These are phyloP conservation scores for Helotiales sp. DNA, from an alignment of 2,329 filamentous ascomycete genomes.

Conservation along the genomic window DNA sequence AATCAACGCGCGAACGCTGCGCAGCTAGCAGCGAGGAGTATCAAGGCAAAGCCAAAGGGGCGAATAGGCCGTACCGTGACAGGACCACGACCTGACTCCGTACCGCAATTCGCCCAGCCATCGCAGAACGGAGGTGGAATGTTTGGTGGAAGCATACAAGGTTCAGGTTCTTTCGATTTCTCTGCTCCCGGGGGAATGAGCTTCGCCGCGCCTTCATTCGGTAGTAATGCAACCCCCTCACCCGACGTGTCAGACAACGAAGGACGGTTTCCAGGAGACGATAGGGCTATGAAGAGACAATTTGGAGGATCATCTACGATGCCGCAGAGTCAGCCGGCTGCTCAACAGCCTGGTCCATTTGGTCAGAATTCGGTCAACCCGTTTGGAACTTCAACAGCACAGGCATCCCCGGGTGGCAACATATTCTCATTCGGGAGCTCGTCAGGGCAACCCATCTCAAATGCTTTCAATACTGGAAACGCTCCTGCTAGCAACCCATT, in stretches of 20 bases:
- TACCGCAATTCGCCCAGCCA: slow-evolving; percentile 26
- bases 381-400: slow-evolving; percentile 24
- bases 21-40: slow-evolving; percentile 41
- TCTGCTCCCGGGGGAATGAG: slow-evolving; percentile 28
- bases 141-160: slow-evolving; percentile 40
- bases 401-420: slow-evolving; percentile 12
- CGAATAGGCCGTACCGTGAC: slow-evolving; percentile 7
- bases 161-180: slow-evolving; percentile 39
- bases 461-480: slow-evolving; percentile 17
- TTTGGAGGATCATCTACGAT: slow-evolving; percentile 26
- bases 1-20: slow-evolving; percentile 42
- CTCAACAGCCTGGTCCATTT: not conserved
- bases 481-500: slow-evolving; percentile 24
- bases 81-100: slow-evolving; percentile 16
- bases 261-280: slow-evolving; percentile 27
- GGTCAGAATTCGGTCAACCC: slow-evolving; percentile 4
- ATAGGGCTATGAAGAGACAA: slow-evolving; percentile 33
- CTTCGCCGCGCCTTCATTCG: slow-evolving; percentile 28
- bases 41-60: slow-evolving; percentile 36
- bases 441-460: slow-evolving; percentile 11
- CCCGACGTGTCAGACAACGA: slow-evolving; percentile 19
- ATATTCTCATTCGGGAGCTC: slow-evolving; percentile 24
- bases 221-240: slow-evolving; percentile 11
- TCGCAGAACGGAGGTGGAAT: slow-evolving; percentile 31
- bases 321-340: slow-evolving; percentile 5